Evolutionary conservation across 768 basidiomycete species (phyloP), one percentile per base, ranked within the genome.

Genomic region (Mycena crocata): DNA sequence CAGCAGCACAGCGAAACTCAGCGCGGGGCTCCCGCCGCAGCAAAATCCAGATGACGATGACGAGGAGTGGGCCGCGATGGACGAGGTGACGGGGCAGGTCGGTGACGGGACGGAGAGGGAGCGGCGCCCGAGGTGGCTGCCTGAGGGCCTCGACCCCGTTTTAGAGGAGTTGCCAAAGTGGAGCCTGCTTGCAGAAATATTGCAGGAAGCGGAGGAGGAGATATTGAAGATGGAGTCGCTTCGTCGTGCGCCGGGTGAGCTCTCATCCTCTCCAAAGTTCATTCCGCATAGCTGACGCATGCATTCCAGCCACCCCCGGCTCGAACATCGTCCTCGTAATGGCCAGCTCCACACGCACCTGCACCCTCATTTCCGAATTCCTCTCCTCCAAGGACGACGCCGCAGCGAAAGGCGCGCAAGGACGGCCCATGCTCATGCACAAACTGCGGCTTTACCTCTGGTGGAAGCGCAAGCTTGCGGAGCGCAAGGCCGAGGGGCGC

Each of bases 121-220:
- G 30, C 68, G 71, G 39, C 79, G 84, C 35, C 84, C 85, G 5
- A 73, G 76, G 26, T 93, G 94, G 91, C 74, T 95, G 24, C 93
- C 95, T 0, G 83, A 87, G 13, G 90, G 89, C 1, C 89, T 96
- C 77, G 89, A 94, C 48, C 93, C 95, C 0, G 88, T 96, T 0
- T 82, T 98, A 26, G 98, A 99, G 78, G 98, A 99, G 74, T 85
- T 93, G 46, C 96, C 96, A 0, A 99, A 99, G 76, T 99, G 98
- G 97, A 86, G 86, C 61, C 76, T 96, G 10, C 80, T 99, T 15
- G 86, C 90, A 0, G 93, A 95, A n/a, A 86, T 96, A 0, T 76
- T 99, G 46, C 85, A 94, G 55, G 98, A 99, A 79, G 91, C 52
- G 3, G 98, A 99, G 77, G 89, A 89, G 64, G 94, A 96, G 69